phyloP scores from a whole-genome alignment of 768 basidiomycete genomes.

The Phallus indusiatus region DNA sequence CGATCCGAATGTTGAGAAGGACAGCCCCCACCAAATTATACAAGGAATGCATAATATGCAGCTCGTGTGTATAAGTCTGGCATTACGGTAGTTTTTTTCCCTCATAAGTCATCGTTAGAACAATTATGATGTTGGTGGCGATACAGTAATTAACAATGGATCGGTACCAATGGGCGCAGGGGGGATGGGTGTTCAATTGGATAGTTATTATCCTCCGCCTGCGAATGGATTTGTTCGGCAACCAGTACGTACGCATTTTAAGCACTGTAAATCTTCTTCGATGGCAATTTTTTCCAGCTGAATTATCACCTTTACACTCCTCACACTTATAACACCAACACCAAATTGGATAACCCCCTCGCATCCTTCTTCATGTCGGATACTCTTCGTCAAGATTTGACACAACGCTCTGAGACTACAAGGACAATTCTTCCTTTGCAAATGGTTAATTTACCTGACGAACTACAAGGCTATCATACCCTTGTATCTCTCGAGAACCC shows the following conservation, averaged over 20 bases:
- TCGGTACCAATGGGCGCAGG: neutral
- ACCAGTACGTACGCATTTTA: conserved; percentile 38
- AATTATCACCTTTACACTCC: conserved; percentile 90
- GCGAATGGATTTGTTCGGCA: conserved; percentile 50
- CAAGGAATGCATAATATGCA: conserved; percentile 6
- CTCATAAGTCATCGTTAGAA: neutral
- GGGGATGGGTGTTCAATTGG: conserved; percentile 1
- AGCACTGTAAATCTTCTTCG: conserved; percentile 8
- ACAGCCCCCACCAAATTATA: neutral
- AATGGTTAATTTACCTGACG: conserved; percentile 62
- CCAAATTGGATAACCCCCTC: conserved; percentile 26
- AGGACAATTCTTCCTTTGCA: conserved; percentile 26
- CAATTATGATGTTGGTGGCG: neutral
- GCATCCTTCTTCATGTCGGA: conserved; percentile 77
- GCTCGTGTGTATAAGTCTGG: neutral
- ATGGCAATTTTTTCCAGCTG: conserved; percentile 38
- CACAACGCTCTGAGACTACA: conserved; percentile 36
- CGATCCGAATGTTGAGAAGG: conserved; percentile 6
- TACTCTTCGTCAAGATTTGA: conserved; percentile 51
- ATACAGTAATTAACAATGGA: neutral
- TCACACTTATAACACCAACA: conserved; percentile 44
- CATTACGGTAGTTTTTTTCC: neutral
- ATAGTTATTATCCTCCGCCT: conserved; percentile 30
- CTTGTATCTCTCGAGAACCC: conserved; percentile 68
- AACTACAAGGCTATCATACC: conserved; percentile 85